Evolutionary conservation across 1,139 yeast genomes (phyloP).

Genomic region (Arxiozyma slooffiae): DNA sequence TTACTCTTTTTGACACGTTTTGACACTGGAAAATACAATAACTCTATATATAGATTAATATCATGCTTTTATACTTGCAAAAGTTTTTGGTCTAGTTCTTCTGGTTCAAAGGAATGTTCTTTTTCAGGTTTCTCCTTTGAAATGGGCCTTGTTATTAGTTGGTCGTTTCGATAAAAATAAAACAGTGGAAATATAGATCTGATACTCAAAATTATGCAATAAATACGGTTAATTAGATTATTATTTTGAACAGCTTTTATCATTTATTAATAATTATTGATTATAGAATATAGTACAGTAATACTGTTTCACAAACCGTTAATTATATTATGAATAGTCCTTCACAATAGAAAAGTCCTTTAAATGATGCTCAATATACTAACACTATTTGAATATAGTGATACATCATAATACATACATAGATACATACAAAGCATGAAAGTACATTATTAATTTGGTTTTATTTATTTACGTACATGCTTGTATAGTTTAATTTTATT

Average conservation of each 20-base stretch:
- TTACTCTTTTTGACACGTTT: neutral
- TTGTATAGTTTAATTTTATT: neutral
- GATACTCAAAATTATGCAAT: slow-evolving; percentile 84
- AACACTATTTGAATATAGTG: neutral
- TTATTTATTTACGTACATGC: neutral
- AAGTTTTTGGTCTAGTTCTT: slow-evolving; percentile 69
- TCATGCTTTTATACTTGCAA: slow-evolving; percentile 39
- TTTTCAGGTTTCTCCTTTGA: slow-evolving; percentile 53
- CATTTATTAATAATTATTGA: slow-evolving; percentile 64
- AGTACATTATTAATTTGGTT: no score
- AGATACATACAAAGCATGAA: no score
- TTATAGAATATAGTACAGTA: slow-evolving; percentile 49
- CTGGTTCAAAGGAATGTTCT: slow-evolving; percentile 95
- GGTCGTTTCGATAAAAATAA: slow-evolving; percentile 79
- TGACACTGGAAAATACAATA: neutral
- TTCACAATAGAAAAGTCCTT: neutral
- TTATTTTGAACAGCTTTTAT: slow-evolving; percentile 81
- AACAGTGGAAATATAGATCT: slow-evolving; percentile 83
- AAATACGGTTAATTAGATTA: slow-evolving; percentile 89
- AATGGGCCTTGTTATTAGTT: slow-evolving; percentile 87
- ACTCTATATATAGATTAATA: neutral
- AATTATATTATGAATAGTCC: slow-evolving; percentile 49
- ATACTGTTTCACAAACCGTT: slow-evolving; percentile 43
- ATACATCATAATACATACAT: no score
- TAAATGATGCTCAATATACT: neutral